Percentiles rank a stretch among this genome's conserved stretches.
These are phyloP conservation scores for Yamadazyma oceani DNA, from an alignment of 1,139 yeast species.

Conservation along the genomic window DNA sequence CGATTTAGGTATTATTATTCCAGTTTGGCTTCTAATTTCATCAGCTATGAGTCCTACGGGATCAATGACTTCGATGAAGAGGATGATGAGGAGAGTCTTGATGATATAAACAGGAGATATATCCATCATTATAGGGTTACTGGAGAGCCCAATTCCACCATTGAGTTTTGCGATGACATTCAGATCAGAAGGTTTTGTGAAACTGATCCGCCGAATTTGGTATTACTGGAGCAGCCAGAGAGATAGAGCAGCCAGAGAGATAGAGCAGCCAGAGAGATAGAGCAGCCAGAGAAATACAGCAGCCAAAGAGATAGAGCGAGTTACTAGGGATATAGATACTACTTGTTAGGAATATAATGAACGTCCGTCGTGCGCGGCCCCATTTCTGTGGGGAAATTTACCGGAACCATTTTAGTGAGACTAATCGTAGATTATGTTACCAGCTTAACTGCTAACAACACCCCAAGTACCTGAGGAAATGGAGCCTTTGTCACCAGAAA, in stretches of 20 bases:
- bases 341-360: background rate
- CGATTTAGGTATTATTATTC: slow-evolving; percentile 9
- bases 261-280: background rate
- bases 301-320: too few relatives aligned
- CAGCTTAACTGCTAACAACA: too few relatives aligned
- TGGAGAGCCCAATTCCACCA: too few relatives aligned
- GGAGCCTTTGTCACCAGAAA: slow-evolving; percentile 4
- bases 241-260: background rate
- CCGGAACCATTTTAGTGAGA: slow-evolving; percentile 2
- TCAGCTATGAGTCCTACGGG: background rate
- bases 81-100: background rate
- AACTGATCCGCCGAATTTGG: background rate
- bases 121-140: background rate
- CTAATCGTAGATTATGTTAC: background rate
- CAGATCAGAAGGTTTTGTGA: background rate
- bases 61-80: too few relatives aligned
- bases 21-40: background rate
- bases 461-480: background rate
- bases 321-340: too few relatives aligned
- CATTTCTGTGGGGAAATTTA: background rate
- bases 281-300: too few relatives aligned
- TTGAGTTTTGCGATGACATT: background rate
- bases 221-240: background rate
- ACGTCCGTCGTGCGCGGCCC: background rate
- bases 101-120: background rate